Evolutionary conservation across 768 basidiomycete species (phyloP).

Genomic region (Pleurotus tuber-regium): DNA sequence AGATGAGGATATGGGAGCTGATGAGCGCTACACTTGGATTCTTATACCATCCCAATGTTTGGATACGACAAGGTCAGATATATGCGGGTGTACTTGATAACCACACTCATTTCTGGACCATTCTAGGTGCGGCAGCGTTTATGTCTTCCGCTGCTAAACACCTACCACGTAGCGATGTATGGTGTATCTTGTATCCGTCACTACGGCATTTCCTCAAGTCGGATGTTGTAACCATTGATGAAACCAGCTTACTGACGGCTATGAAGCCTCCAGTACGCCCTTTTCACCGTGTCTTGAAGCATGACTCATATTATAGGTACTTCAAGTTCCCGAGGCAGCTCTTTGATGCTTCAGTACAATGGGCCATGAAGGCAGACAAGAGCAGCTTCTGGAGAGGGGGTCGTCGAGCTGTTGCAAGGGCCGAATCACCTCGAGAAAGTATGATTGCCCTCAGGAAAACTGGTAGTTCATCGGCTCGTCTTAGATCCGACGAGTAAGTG

Average conservation of each 20-base stretch:
- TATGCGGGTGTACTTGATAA: not conserved
- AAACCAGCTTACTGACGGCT: slow-evolving; percentile 68
- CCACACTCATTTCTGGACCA: no score
- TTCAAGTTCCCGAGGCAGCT: slow-evolving; percentile 68
- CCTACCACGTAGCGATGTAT: slow-evolving; percentile 84
- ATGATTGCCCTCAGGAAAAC: slow-evolving; percentile 62
- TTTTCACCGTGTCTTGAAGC: no score
- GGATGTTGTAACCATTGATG: slow-evolving; percentile 75
- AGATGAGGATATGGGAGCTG: slow-evolving; percentile 96
- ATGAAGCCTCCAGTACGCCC: slow-evolving; percentile 74
- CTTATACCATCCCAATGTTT: slow-evolving; percentile 91
- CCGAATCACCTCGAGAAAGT: slow-evolving; percentile 71
- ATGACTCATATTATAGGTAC: no score
- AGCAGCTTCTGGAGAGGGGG: slow-evolving; percentile 75
- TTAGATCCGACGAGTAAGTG: slow-evolving; percentile 75
- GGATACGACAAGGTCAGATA: slow-evolving; percentile 87
- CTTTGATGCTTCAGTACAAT: slow-evolving; percentile 81
- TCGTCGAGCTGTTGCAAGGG: slow-evolving; percentile 42
- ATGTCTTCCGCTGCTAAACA: slow-evolving; percentile 83
- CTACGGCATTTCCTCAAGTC: slow-evolving; percentile 82
- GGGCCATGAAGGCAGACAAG: slow-evolving; percentile 85
- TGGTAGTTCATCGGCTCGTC: slow-evolving; percentile 43
- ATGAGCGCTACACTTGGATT: slow-evolving; percentile 88
- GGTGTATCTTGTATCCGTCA: slow-evolving; percentile 96
- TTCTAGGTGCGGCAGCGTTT: slow-evolving; percentile 81